Base-by-base conservation (phyloP, 495 filamentous ascomycete species). In the Sphaerosporella brunnea region DNA sequence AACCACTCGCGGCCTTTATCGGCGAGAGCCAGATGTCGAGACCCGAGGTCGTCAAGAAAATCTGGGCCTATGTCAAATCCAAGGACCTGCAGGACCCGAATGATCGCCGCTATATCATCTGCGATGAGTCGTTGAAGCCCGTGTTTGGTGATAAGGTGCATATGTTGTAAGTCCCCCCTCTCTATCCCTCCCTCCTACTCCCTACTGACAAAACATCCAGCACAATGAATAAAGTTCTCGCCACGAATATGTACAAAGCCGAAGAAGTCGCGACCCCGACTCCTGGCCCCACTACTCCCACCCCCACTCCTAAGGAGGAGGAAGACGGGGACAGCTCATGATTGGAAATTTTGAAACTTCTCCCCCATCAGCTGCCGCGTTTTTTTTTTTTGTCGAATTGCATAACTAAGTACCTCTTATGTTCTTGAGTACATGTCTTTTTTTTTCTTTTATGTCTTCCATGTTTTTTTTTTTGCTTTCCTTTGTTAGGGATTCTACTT, bases 11-110 rank as follows among this genome's bases (percentile, higher is more conserved):
- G 16, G 71, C 69, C 13, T 65, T 87, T 28, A 58, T 73, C 16
- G 72, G 70, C 23, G 69, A 72, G 51, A 60, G 23, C 21, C 53
- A 88, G 80, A 73, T 96, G 10, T 88, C 87, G 7, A 81, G 90
- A 8, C 92, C 90, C 0, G 83, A 95, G 62, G 86, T 85, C 2
- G 90, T 97, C 38, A 96, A 95, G 68, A 79, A 78, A 54, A 77
- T 97, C 37, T 97, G 90, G 90, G 76, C 78, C 34, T 84, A 97
- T 55, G 86, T 97, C 55, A 92, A 84, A 52, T 79, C 72, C 49
- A 73, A 83, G 45, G 73, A 83, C 32, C 75, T 97, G 13, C 90
- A 97, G 62, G 87, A 94, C 58, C 87, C 85, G 2, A 78, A 58
- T 47, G 92, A 97, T 64, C 80, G 82, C 58, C 82, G 90, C 10